phyloP scores from a whole-genome alignment of 352 stramenopile genomes.

The Phytopythium montanum region DNA sequence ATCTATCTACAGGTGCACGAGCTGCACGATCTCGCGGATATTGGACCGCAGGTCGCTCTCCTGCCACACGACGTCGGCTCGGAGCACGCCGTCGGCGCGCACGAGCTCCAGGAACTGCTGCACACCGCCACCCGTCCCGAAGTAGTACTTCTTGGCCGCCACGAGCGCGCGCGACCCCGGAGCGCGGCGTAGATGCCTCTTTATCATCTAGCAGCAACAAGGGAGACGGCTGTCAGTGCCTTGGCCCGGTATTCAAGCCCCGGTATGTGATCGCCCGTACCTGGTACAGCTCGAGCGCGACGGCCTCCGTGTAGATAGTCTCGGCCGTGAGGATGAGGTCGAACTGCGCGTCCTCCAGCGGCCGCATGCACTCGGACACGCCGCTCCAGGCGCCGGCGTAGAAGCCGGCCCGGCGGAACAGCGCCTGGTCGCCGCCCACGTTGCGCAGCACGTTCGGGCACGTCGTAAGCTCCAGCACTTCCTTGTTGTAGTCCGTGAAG shows the following conservation, averaged over 20 bases:
- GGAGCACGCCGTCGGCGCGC: conserved; percentile 37
- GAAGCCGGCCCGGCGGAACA: conserved; percentile 48
- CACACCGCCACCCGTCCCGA: conserved; percentile 83
- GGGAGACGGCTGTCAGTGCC: background rate
- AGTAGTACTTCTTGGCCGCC: conserved; percentile 87
- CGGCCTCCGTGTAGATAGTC: conserved; percentile 82
- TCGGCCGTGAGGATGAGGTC: conserved; percentile 82
- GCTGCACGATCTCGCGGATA: conserved; percentile 77
- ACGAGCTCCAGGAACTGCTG: conserved; percentile 78
- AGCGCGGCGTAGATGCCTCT: conserved; percentile 49
- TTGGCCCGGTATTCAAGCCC: background rate
- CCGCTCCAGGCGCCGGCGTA: conserved; percentile 75
- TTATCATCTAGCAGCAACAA: conserved; percentile 48
- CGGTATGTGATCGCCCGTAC: background rate
- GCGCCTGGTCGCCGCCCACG: conserved; percentile 13
- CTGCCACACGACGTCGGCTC: conserved; percentile 61
- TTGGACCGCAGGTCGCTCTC: conserved; percentile 70
- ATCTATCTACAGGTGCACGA: conserved; percentile 24
- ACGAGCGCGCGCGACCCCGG: conserved; percentile 53
- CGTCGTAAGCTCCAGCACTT: conserved; percentile 83
- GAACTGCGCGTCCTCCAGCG: conserved; percentile 37
- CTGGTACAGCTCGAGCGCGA: conserved; percentile 58
- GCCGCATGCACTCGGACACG: conserved; percentile 51
- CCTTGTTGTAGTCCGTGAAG: conserved; percentile 89
- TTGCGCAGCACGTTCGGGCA: conserved; percentile 73